A percentile compares a stretch with the other conserved stretches of the same genome.
phyloP scores from a whole-genome alignment of 768 basidiomycete genomes.

The Dacryopinax primogenitus region DNA sequence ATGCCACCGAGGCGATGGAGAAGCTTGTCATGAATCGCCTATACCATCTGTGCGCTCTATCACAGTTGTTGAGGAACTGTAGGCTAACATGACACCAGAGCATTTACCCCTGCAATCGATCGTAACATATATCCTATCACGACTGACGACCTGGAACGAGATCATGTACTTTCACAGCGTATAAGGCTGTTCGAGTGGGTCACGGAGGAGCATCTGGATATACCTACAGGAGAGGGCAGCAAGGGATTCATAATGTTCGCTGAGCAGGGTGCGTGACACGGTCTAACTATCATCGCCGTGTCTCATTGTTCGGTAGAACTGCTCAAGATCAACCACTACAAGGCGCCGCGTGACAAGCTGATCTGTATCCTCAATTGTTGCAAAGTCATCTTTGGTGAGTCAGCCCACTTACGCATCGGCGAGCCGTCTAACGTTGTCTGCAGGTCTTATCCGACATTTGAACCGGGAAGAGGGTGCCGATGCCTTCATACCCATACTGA shows the following conservation, averaged over 20 bases:
- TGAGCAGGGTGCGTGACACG: slow-evolving; percentile 50
- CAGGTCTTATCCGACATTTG: slow-evolving; percentile 81
- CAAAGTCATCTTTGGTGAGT: slow-evolving; percentile 95
- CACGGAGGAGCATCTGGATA: slow-evolving; percentile 75
- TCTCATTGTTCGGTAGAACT: slow-evolving; percentile 45
- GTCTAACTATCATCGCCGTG: background rate
- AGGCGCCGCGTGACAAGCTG: slow-evolving; percentile 93
- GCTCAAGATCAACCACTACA: slow-evolving; percentile 95
- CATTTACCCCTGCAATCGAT: slow-evolving; percentile 77
- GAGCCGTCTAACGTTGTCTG: background rate
- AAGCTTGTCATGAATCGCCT: slow-evolving; percentile 98
- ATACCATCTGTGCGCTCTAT: slow-evolving; percentile 70
- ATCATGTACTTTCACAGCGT: slow-evolving; percentile 78
- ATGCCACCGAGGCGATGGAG: slow-evolving; percentile 97
- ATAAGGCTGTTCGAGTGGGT: slow-evolving; percentile 89
- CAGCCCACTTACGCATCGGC: background rate
- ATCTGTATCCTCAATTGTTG: slow-evolving; percentile 96
- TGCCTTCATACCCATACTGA: slow-evolving; percentile 86
- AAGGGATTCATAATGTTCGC: slow-evolving; percentile 81
- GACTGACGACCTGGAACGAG: slow-evolving; percentile 91
- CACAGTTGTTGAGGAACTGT: slow-evolving; percentile 12
- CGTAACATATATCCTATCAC: slow-evolving; percentile 59
- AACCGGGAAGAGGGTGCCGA: slow-evolving; percentile 81
- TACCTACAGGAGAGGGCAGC: slow-evolving; percentile 47
- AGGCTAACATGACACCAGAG: slow-evolving; percentile 38